A percentile compares a stretch with the other conserved stretches of the same genome.
Evolutionary conservation across 1,284 basidiomycete genomes (phyloP).

Genomic region (Moesziomyces aphidis): DNA sequence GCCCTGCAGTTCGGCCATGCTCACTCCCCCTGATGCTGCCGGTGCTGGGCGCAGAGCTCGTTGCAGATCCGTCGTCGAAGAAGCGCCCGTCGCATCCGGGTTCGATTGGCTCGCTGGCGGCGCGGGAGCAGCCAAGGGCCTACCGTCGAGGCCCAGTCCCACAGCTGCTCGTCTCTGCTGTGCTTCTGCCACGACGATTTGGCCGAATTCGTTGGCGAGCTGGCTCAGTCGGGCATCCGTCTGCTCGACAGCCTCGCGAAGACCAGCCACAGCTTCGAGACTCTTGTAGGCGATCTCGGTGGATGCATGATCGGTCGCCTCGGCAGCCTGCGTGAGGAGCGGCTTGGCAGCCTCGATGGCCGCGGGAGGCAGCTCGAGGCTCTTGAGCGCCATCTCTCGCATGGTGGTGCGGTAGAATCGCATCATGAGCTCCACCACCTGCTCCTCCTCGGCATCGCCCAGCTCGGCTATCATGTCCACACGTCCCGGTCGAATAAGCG

Average conservation of each 20-base stretch:
- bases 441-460: slow-evolving; percentile 85
- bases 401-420: slow-evolving; percentile 78
- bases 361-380: slow-evolving; percentile 9
- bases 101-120: not conserved
- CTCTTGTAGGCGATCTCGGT: slow-evolving; percentile 15
- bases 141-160: slow-evolving; percentile 44
- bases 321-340: slow-evolving; percentile 13
- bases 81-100: slow-evolving; percentile 1
- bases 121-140: not conserved
- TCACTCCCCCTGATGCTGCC: slow-evolving; percentile 64
- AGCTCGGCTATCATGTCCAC: slow-evolving; percentile 88
- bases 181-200: slow-evolving; percentile 38
- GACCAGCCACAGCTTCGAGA: slow-evolving; percentile 22
- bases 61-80: not conserved
- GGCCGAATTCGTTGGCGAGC: slow-evolving; percentile 39
- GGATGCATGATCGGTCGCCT: slow-evolving; percentile 4
- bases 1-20: slow-evolving; percentile 67
- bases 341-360: slow-evolving; percentile 26
- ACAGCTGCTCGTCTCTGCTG: slow-evolving; percentile 23
- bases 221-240: slow-evolving; percentile 28
- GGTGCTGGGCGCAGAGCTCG: slow-evolving; percentile 30
- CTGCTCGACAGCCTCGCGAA: slow-evolving; percentile 20
- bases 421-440: slow-evolving; percentile 82
- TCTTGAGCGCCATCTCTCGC: slow-evolving; percentile 32
- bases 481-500: slow-evolving; percentile 92